phyloP scores from a whole-genome alignment of 148 eudicot genomes.

The Hydrangea macrophylla region DNA sequence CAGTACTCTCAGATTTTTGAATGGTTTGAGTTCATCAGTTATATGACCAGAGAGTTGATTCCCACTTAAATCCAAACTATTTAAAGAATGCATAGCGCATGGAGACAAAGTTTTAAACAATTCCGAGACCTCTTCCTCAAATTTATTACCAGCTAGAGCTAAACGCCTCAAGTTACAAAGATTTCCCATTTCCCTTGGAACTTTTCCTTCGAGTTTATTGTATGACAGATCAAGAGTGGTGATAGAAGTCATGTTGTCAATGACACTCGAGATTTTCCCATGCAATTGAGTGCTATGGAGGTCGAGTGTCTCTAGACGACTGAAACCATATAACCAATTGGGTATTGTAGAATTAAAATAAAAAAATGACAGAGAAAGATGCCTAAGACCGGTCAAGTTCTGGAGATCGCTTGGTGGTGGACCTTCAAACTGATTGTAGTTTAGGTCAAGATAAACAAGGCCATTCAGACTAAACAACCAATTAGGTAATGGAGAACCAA shows the following conservation, averaged over 20 bases:
- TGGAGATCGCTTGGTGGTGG: background rate
- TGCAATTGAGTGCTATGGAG: background rate
- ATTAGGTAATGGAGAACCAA: no score
- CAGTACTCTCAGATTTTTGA: background rate
- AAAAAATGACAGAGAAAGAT: slow-evolving; percentile 4
- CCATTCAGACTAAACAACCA: background rate
- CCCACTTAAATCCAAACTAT: background rate
- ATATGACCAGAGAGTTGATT: background rate
- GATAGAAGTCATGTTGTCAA: background rate
- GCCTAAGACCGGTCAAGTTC: background rate
- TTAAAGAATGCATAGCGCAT: background rate
- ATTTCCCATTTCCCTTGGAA: background rate
- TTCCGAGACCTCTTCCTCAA: slow-evolving; percentile 10
- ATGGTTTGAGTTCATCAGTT: slow-evolving; percentile 1
- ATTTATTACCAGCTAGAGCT: background rate
- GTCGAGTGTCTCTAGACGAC: background rate
- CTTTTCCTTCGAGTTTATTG: slow-evolving; percentile 8
- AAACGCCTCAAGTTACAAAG: background rate
- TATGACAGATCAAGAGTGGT: background rate
- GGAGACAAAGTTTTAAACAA: background rate
- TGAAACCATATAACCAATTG: slow-evolving; percentile 12
- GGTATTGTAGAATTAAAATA: slow-evolving; percentile 19
- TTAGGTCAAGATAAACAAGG: background rate
- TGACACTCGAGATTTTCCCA: background rate
- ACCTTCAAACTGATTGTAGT: accelerated